phyloP scores from a whole-genome alignment of 2,329 filamentous ascomycete species.

The Cadophora sp. region DNA sequence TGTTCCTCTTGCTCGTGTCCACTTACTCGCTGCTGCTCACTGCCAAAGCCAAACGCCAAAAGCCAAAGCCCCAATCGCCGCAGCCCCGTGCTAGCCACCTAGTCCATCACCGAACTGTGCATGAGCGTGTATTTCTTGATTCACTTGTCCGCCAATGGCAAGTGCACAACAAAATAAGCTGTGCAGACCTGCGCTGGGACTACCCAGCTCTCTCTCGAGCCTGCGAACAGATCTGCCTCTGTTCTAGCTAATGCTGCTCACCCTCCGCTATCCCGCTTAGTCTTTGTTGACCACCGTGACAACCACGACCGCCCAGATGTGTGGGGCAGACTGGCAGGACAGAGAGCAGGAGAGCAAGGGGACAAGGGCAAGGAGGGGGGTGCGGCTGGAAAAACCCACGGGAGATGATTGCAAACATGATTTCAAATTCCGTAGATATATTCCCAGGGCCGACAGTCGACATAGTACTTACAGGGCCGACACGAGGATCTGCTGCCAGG shows the following conservation, averaged over 20 bases:
- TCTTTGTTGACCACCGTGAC: conserved; percentile 10
- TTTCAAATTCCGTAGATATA: conserved; percentile 7
- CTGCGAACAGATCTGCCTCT: conserved; percentile 7
- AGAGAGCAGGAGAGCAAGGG: not conserved
- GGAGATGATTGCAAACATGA: conserved; percentile 4
- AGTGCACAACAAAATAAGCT: conserved; percentile 5
- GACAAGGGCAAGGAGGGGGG: not conserved
- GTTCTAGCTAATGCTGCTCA: conserved; percentile 3
- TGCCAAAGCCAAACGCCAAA: not conserved
- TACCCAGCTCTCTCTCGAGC: conserved; percentile 1
- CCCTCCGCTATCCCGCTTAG: conserved; percentile 7
- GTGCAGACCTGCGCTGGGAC: conserved; percentile 10
- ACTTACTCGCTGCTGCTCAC: not conserved
- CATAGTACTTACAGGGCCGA: conserved; percentile 4
- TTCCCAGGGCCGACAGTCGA: conserved; percentile 7
- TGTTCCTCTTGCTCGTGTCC: not conserved
- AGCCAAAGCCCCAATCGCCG: conserved; percentile 1
- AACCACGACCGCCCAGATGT: conserved; percentile 1
- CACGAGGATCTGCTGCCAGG: conserved; percentile 18
- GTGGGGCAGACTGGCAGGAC: not conserved
- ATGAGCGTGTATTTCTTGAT: conserved; percentile 16
- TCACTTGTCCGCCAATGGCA: conserved; percentile 13
- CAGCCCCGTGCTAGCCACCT: conserved; percentile 13
- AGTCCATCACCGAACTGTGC: conserved; percentile 11
- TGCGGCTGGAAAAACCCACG: conserved; percentile 9